Conservation (phyloP, 352 stramenopile genomes). For the Phytophthora ohioensis region DNA sequence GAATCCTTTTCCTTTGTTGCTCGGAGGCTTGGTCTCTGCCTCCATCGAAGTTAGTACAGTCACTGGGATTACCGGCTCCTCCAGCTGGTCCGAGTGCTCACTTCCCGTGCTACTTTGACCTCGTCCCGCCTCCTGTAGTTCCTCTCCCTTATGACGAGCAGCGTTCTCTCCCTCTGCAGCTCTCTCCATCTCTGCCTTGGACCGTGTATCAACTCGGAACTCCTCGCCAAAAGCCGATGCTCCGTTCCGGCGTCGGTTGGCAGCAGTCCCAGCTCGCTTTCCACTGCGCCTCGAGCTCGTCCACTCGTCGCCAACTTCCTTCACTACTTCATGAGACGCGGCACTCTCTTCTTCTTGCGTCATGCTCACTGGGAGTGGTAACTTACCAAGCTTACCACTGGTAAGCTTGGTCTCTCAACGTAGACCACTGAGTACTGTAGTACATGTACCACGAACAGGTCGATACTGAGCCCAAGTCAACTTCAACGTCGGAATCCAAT, state of each 20-base stretch:
- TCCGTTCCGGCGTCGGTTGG: slow-evolving; percentile 4
- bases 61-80: slow-evolving; percentile 35
- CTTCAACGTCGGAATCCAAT: slow-evolving; percentile 17
- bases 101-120: slow-evolving; percentile 9
- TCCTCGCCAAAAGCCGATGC: slow-evolving; percentile 4
- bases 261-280: slow-evolving; percentile 9
- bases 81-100: slow-evolving; percentile 24
- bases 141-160: not conserved
- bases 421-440: not conserved
- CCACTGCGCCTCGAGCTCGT: slow-evolving; percentile 35
- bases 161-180: not conserved
- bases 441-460: not conserved
- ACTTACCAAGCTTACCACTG: too few relatives aligned
- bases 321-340: slow-evolving; percentile 5
- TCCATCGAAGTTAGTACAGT: slow-evolving; percentile 28
- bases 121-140: slow-evolving; percentile 2
- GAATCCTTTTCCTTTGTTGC: not conserved
- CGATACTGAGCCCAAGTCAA: slow-evolving; percentile 31
- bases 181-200: not conserved
- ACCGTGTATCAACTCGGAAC: slow-evolving; percentile 25
- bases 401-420: too few relatives aligned
- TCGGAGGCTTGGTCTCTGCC: slow-evolving; percentile 31
- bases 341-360: slow-evolving; percentile 12
- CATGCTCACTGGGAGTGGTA: slow-evolving; percentile 1
- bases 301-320: slow-evolving; percentile 32